Evolutionary conservation across 108 stramenopile genomes (phyloP), one percentile per base, ranked within the genome.

Genomic region (Cyclotella cryptica): DNA sequence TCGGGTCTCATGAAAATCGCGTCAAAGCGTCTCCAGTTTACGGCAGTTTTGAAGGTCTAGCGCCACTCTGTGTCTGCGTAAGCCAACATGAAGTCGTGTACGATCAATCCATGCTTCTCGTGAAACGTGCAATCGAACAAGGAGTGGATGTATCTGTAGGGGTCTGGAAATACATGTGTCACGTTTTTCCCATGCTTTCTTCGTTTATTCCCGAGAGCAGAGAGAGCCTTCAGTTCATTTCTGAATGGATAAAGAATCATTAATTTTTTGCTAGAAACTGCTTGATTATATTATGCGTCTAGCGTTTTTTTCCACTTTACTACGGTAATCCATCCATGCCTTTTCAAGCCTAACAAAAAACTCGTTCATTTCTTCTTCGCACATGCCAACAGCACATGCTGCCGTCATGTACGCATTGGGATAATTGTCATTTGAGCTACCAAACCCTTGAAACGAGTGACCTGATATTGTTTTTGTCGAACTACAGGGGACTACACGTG

Each of bases 351-450:
- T 86, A 40, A 78, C 46, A 62, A 94, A 89, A 63, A 98, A 98
- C 68, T 95, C 97, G 30, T 91, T 85, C 75, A 96, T 74, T 77
- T 98, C 98, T 30, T 66, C 75, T 27, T 85, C 62, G 42, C 71
- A 78, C 61, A 98, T 80, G 26, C 98, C 98, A 51, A 97, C 85
- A 8, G 96, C 96, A 81, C 96, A 96, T 2, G 98, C 98, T 12
- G 96, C 96, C 17, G 98, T 98, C 87, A 98, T 86, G 81, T 98
- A 98, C 7, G 90, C 83, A 78, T 88, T 87, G 0, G 88, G 86
- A 73, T 88, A 96, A 3, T 81, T 24, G 8, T 89, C 80, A 28
- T 84, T 77, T 11, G 89, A 92, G 57, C 91, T 92, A 45, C 95
- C 95, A 84, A 96, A 96, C 44, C 95, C 95, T 18, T 71, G 63